These are phyloP conservation scores for Entamoeba nuttalli DNA, from an alignment of 208 protist genomes.

Conservation along the genomic window DNA sequence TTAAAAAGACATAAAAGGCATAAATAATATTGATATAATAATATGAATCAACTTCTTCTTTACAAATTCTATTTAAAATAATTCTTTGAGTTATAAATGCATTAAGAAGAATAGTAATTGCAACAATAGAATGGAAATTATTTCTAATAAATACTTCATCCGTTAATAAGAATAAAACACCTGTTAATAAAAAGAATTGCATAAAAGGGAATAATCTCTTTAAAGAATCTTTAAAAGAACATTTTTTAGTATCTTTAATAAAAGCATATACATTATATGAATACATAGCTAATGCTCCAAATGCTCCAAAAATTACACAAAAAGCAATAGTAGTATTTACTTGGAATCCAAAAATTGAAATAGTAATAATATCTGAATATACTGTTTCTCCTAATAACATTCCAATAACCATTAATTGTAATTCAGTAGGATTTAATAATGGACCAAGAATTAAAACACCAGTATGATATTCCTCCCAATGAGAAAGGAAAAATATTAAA, in stretches of 20 bases:
- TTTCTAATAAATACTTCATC: background rate
- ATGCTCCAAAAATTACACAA: background rate
- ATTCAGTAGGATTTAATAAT: background rate
- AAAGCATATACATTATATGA: background rate
- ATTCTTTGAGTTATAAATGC: background rate
- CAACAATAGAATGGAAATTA: background rate
- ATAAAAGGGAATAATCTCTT: background rate
- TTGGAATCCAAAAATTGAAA: background rate
- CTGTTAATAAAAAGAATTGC: background rate
- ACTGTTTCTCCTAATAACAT: background rate
- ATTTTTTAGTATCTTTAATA: background rate
- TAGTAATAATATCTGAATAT: background rate
- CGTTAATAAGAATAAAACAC: background rate
- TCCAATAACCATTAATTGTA: background rate
- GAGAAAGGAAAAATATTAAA: background rate
- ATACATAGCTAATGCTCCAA: background rate
- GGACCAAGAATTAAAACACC: background rate
- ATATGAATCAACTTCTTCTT: background rate
- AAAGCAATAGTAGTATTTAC: background rate
- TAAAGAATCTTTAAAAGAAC: background rate
- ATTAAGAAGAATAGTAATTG: background rate
- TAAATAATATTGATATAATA: background rate
- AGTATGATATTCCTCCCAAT: background rate
- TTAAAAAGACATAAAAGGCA: background rate
- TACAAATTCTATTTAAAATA: conserved; percentile 4